Conservation (phyloP, 192 early-diverging fungal species). For the Phlyctochytrium bullatum region DNA sequence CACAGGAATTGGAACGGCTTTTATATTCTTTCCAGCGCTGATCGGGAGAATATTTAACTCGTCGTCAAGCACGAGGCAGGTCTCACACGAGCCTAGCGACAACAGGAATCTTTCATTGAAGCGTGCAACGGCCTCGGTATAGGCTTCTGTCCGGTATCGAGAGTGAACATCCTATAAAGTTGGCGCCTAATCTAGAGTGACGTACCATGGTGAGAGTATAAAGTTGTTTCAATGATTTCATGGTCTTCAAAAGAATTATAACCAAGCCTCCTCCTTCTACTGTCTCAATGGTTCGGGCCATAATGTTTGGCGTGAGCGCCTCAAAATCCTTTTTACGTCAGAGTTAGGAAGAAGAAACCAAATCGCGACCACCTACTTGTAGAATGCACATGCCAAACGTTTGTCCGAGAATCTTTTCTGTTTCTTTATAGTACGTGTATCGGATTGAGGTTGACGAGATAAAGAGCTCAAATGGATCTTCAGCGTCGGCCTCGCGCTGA, state of each 20-base stretch:
- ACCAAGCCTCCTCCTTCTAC: conserved; percentile 97
- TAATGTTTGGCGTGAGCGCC: conserved; percentile 93
- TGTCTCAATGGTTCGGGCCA: conserved; percentile 97
- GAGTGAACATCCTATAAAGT: conserved; percentile 82
- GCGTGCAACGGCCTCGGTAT: conserved; percentile 87
- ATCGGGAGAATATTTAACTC: conserved; percentile 97
- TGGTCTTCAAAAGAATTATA: conserved; percentile 88
- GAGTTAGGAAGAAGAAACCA: not conserved
- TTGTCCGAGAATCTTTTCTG: conserved; percentile 95
- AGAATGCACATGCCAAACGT: conserved; percentile 99
- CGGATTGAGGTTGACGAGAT: conserved; percentile 92
- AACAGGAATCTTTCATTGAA: conserved; percentile 99
- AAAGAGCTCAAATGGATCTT: conserved; percentile 99
- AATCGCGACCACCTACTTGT: conserved; percentile 8
- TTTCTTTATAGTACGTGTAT: conserved; percentile 99
- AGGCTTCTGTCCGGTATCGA: conserved; percentile 91
- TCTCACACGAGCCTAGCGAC: conserved; percentile 82
- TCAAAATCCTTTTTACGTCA: conserved; percentile 98
- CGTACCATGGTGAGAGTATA: conserved; percentile 96
- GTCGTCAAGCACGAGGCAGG: conserved; percentile 94
- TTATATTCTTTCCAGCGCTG: conserved; percentile 89
- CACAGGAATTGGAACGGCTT: conserved; percentile 68
- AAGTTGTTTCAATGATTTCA: conserved; percentile 94
- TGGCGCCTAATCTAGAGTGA: not conserved
- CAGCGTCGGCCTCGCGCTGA: conserved; percentile 82